phyloP scores from a whole-genome alignment of 345 rosid species.

The Arabidopsis arenosa region DNA sequence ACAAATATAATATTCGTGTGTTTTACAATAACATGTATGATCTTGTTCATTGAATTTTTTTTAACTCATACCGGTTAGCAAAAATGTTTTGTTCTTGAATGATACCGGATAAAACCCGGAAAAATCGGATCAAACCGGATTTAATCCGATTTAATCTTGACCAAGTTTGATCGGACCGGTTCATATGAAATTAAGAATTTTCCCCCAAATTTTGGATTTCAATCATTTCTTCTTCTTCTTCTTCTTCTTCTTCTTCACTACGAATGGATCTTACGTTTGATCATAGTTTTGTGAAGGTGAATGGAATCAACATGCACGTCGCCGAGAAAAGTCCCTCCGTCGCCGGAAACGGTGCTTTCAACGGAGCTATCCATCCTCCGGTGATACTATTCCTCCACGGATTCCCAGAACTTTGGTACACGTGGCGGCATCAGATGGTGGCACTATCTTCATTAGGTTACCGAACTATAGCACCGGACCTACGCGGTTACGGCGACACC shows the following conservation, averaged over 20 bases:
- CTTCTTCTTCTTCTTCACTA: background rate
- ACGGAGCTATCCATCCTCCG: conserved; percentile 23
- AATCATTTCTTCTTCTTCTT: conserved; percentile 1
- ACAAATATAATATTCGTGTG: conserved; percentile 17
- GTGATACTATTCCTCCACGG: conserved; percentile 49
- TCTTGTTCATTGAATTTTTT: background rate
- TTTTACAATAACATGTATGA: background rate
- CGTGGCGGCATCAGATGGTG: conserved; percentile 48
- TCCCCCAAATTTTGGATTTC: conserved; percentile 8
- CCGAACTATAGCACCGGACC: conserved; percentile 48
- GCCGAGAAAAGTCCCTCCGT: conserved; percentile 59
- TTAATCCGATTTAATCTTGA: background rate
- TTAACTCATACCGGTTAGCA: background rate
- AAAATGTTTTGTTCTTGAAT: too few species aligned
- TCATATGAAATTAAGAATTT: background rate
- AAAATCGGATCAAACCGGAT: background rate
- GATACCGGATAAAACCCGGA: too few species aligned
- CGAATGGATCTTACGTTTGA: conserved; percentile 40
- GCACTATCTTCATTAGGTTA: conserved; percentile 40
- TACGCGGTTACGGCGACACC: conserved; percentile 47
- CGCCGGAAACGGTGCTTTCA: background rate
- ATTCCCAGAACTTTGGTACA: conserved; percentile 51
- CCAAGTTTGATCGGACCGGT: conserved; percentile 9
- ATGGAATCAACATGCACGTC: conserved; percentile 73
- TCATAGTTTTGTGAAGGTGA: conserved; percentile 47